These are phyloP conservation scores for Withania somnifera DNA, from an alignment of 305 asterid species.

Conservation along the genomic window DNA sequence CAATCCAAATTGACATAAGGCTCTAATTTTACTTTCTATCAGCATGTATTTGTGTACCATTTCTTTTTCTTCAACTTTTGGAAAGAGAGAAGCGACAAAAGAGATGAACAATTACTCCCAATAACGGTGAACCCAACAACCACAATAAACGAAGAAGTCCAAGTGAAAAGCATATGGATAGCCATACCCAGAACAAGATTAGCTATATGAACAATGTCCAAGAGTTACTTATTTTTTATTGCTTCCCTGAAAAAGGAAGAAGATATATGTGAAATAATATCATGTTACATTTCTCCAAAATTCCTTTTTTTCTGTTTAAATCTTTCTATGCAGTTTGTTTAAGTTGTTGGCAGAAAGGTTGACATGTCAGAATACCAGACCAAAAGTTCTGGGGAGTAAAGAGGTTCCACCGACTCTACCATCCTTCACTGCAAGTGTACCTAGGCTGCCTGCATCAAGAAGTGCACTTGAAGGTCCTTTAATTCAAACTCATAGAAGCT, in stretches of 20 bases:
- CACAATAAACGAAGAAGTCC: background rate
- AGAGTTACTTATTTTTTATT: background rate
- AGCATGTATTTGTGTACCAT: background rate
- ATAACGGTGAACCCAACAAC: background rate
- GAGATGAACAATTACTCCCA: background rate
- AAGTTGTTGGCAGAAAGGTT: background rate
- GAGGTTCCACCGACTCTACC: background rate
- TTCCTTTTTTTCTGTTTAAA: background rate
- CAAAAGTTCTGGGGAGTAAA: background rate
- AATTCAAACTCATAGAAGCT: background rate
- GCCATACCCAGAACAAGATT: background rate
- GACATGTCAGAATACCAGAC: background rate
- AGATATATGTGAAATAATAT: background rate
- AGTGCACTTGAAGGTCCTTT: background rate
- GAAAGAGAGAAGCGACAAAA: background rate
- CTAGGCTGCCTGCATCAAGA: background rate
- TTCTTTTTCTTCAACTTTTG: background rate
- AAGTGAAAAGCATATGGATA: background rate
- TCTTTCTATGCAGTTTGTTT: background rate
- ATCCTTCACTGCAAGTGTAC: background rate
- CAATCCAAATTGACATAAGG: background rate
- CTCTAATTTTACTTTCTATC: background rate
- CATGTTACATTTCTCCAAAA: background rate
- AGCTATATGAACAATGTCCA: background rate
- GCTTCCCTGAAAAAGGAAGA: background rate